A percentile compares a stretch with the other conserved stretches of the same genome.
phyloP scores from a whole-genome alignment of 768 basidiomycete species.

The Mycena alexandri region DNA sequence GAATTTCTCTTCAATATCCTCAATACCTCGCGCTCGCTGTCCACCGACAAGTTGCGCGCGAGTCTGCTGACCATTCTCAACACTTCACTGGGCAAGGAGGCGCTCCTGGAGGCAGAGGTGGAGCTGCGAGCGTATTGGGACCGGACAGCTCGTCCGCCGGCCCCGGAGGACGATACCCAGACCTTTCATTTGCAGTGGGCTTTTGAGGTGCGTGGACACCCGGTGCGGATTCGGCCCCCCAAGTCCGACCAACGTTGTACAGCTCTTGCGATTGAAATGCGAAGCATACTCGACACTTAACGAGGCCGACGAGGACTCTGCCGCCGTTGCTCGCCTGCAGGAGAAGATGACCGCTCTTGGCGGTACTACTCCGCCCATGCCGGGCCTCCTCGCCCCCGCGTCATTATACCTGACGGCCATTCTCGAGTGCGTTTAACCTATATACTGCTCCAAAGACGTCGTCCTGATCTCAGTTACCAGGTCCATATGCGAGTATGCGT shows the following conservation, averaged over 20 bases:
- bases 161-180: conserved; percentile 63
- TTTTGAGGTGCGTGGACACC: conserved; percentile 69
- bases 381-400: conserved; percentile 79
- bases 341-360: conserved; percentile 70
- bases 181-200: conserved; percentile 81
- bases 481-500: conserved; percentile 87
- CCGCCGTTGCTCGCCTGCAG: conserved; percentile 71
- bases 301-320: conserved; percentile 81
- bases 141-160: conserved; percentile 61
- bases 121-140: conserved; percentile 93
- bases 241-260: conserved; percentile 28
- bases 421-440: conserved; percentile 78
- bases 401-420: conserved; percentile 93
- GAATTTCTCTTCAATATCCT: conserved; percentile 86
- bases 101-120: conserved; percentile 91
- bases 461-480: conserved; percentile 57
- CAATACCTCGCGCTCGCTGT: conserved; percentile 72
- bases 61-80: conserved; percentile 81
- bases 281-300: conserved; percentile 90
- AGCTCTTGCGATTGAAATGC: conserved; percentile 88
- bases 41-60: conserved; percentile 79
- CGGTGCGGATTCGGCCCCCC: neutral
- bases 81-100: conserved; percentile 90
- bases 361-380: conserved; percentile 61
- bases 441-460: conserved; percentile 36